These are phyloP conservation scores for Rosa persica DNA, from an alignment of 306 rosid genomes.

Conservation along the genomic window DNA sequence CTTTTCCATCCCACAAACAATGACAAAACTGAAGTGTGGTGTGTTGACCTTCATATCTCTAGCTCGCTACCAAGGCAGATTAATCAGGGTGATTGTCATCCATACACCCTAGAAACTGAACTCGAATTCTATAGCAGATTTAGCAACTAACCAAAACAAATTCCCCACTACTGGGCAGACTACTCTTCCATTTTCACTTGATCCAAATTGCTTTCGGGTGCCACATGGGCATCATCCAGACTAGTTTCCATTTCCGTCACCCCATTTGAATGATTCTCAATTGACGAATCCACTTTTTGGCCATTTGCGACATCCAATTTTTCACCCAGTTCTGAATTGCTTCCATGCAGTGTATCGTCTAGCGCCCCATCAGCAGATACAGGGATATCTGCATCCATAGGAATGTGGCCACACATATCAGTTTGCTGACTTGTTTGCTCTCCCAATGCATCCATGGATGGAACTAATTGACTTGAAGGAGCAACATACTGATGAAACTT, in stretches of 20 bases:
- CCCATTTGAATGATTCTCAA: conserved; percentile 18
- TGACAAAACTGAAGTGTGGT: not conserved
- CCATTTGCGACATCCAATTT: conserved; percentile 7
- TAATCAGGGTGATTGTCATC: no score
- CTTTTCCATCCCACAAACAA: not conserved
- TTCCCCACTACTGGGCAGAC: not conserved
- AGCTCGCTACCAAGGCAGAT: not conserved
- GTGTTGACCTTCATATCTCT: not conserved
- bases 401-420: not conserved
- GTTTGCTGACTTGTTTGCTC: conserved; percentile 11
- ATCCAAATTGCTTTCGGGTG: conserved; percentile 19
- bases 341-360: conserved; percentile 3
- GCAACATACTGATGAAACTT: conserved; percentile 19
- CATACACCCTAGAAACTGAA: not conserved
- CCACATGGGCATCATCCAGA: conserved; percentile 16
- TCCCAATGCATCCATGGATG: no score
- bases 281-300: conserved; percentile 3
- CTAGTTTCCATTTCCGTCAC: conserved; percentile 3
- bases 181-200: conserved; percentile 27
- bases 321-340: conserved; percentile 5
- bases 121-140: not conserved
- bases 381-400: conserved; percentile 16
- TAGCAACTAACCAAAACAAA: not conserved
- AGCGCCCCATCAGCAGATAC: conserved; percentile 2
- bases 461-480: not conserved